A percentile compares a stretch with the other conserved stretches of the same genome.
phyloP scores from a whole-genome alignment of 2,329 filamentous ascomycete species.

The Scortechinia acanthostroma region DNA sequence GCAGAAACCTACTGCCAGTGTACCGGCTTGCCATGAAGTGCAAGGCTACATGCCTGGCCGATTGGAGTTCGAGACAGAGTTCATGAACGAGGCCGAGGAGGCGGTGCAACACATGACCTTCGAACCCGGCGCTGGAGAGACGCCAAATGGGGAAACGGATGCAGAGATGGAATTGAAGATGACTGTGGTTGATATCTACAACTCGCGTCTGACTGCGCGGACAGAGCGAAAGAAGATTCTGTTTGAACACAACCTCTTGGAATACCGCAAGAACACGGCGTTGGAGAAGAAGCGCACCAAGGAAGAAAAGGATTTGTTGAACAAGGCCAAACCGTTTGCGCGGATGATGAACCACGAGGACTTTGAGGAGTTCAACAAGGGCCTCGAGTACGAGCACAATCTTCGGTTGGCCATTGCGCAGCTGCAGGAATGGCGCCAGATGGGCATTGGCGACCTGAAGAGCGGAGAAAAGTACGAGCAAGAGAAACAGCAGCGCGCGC shows the following conservation, averaged over 20 bases:
- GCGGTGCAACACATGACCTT: constrained; percentile 98
- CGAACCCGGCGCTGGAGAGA: constrained; percentile 52
- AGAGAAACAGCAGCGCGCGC: constrained; percentile 73
- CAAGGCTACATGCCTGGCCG: constrained; percentile 98
- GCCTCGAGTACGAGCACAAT: constrained; percentile 83
- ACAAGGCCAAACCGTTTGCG: constrained; percentile 91
- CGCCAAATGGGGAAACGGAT: constrained; percentile 83
- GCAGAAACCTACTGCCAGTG: constrained; percentile 90
- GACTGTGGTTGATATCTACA: constrained; percentile 98
- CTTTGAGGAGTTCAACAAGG: constrained; percentile 78
- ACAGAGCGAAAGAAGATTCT: constrained; percentile 94
- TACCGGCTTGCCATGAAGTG: constrained; percentile 93
- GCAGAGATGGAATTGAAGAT: constrained; percentile 96
- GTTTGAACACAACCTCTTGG: constrained; percentile 87
- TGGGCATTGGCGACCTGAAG: constrained; percentile 76
- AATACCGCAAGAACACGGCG: constrained; percentile 86
- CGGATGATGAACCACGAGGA: constrained; percentile 93
- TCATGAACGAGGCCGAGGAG: constrained; percentile 95
- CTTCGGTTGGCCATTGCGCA: constrained; percentile 82
- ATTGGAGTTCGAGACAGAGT: constrained; percentile 93
- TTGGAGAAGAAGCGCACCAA: constrained; percentile 92
- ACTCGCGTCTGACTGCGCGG: constrained; percentile 79
- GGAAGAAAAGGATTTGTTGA: constrained; percentile 83
- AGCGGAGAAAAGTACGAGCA: constrained; percentile 87
- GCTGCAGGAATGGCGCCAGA: constrained; percentile 85